Base-by-base conservation (phyloP, 148 eudicot species). In the Camellia lanceoleosa region DNA sequence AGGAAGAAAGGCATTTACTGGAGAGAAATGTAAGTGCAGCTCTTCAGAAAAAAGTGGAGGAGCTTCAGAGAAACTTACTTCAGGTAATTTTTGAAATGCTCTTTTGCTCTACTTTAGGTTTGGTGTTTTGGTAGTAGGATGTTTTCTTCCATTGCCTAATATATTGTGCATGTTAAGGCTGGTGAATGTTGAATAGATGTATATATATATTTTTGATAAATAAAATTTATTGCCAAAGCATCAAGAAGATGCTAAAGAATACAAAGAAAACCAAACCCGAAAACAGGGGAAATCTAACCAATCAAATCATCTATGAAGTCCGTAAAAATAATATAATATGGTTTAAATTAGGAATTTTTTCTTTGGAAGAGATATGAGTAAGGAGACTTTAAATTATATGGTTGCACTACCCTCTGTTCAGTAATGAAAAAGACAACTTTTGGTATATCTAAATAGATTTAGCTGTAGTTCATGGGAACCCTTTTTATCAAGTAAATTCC, bases 1-100 rank as follows among this genome's bases (percentile, higher is more conserved):
- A 96, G 86, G 98, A 96, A 81, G 99, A 93, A 86, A 89, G 98
- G 59, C 90, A 96, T 86, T 81, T 88, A 68, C 85, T 90, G 68
- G 99, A 96, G 87, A 89, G 85, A 86, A 90, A 92, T 84, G 97
- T 91, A 54, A 87, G 89, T 79, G 84, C 81, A 74, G 87, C 92
- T 84, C 87, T 92, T 81, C 94, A 88, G 87, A 90, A 87, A 82
- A 92, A 93, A 78, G 54, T 89, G 73, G 92, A 92, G 85, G 99
- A 93, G 84, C 97, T 95, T 80, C 97, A 93, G 86, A 93, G 89
- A 77, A 87, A 87, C 78, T 87, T 95, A 79, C 67, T 88, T 61
- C 98, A 93, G 77, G 99, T 93, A 88, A 89, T 67, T n/a, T 67
- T 66, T 15, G 6, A 11, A 54, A 42, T 23, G 18, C 13, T 23